Conservation (phyloP, 305 asterid genomes). For the Fraxinus xanthoxyloides region DNA sequence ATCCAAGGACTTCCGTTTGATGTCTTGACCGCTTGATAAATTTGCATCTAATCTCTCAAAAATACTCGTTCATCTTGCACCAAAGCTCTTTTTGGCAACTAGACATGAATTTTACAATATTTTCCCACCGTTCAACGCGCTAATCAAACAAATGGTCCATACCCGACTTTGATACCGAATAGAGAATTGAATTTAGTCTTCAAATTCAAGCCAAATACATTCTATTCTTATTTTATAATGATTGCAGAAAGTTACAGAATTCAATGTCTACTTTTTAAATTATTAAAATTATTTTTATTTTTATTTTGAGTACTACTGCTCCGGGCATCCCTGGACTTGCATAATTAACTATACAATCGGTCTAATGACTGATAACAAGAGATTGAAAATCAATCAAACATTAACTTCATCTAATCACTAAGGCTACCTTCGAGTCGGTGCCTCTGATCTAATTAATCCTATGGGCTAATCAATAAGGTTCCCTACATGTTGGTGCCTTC, state of each 20-base stretch:
- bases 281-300: too few relatives aligned
- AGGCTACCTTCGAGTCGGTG: not conserved
- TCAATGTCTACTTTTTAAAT: too few relatives aligned
- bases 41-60: not conserved
- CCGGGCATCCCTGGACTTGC: too few relatives aligned
- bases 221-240: too few relatives aligned
- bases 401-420: not conserved
- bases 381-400: not conserved
- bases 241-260: not conserved
- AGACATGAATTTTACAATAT: not conserved
- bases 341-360: not conserved
- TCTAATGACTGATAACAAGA: not conserved
- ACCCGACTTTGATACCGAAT: not conserved
- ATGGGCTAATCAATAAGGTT: not conserved
- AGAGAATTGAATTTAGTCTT: not conserved
- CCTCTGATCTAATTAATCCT: not conserved
- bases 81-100: not conserved
- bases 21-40: not conserved
- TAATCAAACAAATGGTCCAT: not conserved
- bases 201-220: not conserved
- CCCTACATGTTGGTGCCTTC: not conserved
- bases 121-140: not conserved
- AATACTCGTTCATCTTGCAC: not conserved
- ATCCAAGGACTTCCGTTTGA: not conserved
- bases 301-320: too few relatives aligned